Evolutionary conservation across 192 early-diverging fungal species (phyloP).

Genomic region (Gamsiella multidivaricata): DNA sequence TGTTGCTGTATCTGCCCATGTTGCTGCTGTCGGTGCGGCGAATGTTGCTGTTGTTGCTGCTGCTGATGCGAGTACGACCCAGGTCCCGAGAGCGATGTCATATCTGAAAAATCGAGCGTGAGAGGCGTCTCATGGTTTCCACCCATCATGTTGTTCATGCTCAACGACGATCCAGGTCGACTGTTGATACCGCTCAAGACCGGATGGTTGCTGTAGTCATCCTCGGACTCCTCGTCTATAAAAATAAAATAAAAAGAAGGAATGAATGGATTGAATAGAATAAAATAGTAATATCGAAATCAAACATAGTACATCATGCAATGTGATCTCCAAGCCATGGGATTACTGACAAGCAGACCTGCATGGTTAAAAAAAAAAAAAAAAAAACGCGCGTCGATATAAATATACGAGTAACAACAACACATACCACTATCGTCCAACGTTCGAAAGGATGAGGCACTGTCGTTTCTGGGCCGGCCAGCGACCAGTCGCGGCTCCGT

Average conservation of each 20-base stretch:
- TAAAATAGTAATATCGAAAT: too few relatives aligned
- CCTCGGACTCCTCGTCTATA: constrained; percentile 43
- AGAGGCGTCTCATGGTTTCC: constrained; percentile 33
- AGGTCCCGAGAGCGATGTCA: constrained; percentile 37
- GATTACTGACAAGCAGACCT: too few relatives aligned
- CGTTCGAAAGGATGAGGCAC: constrained; percentile 29
- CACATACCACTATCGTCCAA: constrained; percentile 46
- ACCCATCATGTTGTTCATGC: constrained; percentile 49
- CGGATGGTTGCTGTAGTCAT: constrained; percentile 41
- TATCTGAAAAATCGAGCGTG: constrained; percentile 43
- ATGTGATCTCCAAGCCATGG: too few relatives aligned
- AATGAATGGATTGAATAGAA: too few relatives aligned
- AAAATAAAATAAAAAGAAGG: too few relatives aligned
- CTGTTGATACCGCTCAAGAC: constrained; percentile 24
- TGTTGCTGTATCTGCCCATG: not conserved
- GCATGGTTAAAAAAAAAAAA: constrained; percentile 1
- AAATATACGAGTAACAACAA: too few relatives aligned
- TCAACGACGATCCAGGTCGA: constrained; percentile 47
- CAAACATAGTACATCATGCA: too few relatives aligned
- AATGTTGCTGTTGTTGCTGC: constrained; percentile 1
- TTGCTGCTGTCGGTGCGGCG: constrained; percentile 16
- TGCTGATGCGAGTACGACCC: constrained; percentile 7
- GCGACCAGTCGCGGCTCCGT: constrained; percentile 40
- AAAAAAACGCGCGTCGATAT: not conserved
- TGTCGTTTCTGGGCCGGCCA: constrained; percentile 48